Evolutionary conservation across 148 eudicot species (phyloP), one percentile per base, ranked within the genome.

Genomic region (Vaccinium macrocarpon): DNA sequence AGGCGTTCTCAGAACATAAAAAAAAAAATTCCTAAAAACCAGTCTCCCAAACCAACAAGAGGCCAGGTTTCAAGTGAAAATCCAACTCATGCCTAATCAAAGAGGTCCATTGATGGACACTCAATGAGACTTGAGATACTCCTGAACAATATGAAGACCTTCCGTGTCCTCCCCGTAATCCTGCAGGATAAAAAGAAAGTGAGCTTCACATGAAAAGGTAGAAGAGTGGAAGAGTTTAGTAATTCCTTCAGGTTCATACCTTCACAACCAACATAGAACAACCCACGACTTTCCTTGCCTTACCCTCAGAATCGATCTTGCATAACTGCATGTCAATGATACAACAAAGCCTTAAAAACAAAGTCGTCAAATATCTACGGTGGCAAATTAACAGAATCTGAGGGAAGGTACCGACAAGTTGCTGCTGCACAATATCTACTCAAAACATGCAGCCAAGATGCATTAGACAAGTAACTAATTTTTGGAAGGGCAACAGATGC

Each of bases 121-220:
- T 89, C 84, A 92, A 82, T 90, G 90, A 83, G 92, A 81, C 85
- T 92, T 92, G 83, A 92, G 86, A 77, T 92, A 87, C 84, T 89
- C 91, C 85, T 90, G 92, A 42, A 91, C 93, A 75, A 91, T 87
- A 52, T 91, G 88, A 27, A 92, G 94, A 55, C 94, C 94, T 82
- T 92, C 94, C 3, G 88, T 85, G 78, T 92, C 94, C 86, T 92
- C 94, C 6, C 94, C 94, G 80, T 81, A 92, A 84, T 92, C 94
- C 94, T 92, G 84, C 48, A 71, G 12, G 42, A 18, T 12, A 78
- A 52, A 76, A 18, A 53, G 61, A 12, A 2, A 51, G 62, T 78
- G 12, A 78, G 62, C 62, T 78, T 50, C 35, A 5, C 35, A 21
- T 53, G 32, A 29, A 48, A 25, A 27, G 61, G 23, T 21, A 76